phyloP scores from a whole-genome alignment of 148 eudicot genomes.

The Oxyria digyna region DNA sequence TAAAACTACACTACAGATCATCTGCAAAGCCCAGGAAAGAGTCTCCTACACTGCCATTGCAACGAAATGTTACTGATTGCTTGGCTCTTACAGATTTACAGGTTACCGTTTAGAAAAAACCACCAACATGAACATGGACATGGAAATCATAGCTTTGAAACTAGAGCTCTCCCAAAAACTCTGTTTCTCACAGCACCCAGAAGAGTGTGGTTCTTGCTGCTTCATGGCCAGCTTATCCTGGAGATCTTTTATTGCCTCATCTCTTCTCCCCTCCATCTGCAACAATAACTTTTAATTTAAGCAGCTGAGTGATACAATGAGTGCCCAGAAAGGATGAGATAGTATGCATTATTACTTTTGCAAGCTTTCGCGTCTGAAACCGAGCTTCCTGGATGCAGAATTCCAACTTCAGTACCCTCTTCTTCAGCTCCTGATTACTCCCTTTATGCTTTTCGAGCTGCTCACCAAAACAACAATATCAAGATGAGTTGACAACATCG shows the following conservation, averaged over 20 bases:
- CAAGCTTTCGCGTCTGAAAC: constrained; percentile 85
- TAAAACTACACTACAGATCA: not conserved
- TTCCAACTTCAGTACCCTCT: constrained; percentile 79
- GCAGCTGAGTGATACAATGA: not conserved
- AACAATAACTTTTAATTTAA: not conserved
- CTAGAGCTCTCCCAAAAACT: constrained; percentile 77
- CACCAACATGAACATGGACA: constrained; percentile 83
- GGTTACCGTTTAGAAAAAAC: constrained; percentile 68
- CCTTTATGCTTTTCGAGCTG: constrained; percentile 79
- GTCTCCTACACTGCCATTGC: not conserved
- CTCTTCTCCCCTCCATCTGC: constrained; percentile 80
- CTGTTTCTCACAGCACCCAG: constrained; percentile 24
- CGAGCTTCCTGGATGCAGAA: constrained; percentile 98
- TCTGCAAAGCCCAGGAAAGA: not conserved
- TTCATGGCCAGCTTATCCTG: constrained; percentile 58
- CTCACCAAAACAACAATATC: not conserved
- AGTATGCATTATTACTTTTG: constrained; percentile 48
- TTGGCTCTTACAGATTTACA: not conserved
- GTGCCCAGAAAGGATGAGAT: not conserved
- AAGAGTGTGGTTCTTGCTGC: constrained; percentile 19
- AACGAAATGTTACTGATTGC: not conserved
- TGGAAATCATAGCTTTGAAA: constrained; percentile 64
- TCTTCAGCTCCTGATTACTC: constrained; percentile 82
- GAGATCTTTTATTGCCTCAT: constrained; percentile 75
- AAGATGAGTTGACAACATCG: not conserved